Conservation (phyloP, 805 yeast genomes). For the Lachancea sp. region DNA sequence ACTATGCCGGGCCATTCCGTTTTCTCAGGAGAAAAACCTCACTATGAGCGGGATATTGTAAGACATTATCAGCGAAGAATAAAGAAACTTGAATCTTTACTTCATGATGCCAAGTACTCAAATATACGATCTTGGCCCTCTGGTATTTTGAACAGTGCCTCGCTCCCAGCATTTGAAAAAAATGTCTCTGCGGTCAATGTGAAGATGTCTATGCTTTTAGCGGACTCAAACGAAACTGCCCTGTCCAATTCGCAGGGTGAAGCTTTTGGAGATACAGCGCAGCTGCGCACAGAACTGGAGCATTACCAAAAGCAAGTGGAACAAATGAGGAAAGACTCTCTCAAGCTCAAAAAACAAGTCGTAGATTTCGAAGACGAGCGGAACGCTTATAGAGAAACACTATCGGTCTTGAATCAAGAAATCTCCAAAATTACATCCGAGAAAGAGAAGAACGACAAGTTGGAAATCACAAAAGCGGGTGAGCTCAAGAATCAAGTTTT, state of each 20-base stretch:
- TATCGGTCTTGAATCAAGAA: constrained; percentile 24
- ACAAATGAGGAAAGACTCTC: constrained; percentile 2
- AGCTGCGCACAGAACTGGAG: constrained; percentile 8
- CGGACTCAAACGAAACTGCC: constrained; percentile 1
- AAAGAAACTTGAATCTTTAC: constrained; percentile 64
- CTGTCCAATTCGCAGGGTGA: background rate
- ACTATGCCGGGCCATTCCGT: background rate
- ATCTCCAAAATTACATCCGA: constrained; percentile 23
- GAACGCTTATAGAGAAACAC: constrained; percentile 28
- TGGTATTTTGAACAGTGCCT: constrained; percentile 30
- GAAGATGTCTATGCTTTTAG: constrained; percentile 8
- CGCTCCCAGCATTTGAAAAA: constrained; percentile 12
- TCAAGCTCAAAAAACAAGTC: constrained; percentile 2
- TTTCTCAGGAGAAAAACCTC: background rate
- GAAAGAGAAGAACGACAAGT: constrained; percentile 11
- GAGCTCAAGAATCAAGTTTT: constrained; percentile 14
- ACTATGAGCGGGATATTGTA: constrained; percentile 21
- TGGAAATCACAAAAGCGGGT: background rate
- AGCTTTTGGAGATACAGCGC: background rate
- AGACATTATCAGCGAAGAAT: constrained; percentile 67
- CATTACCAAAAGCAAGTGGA: constrained; percentile 2
- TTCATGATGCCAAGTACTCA: constrained; percentile 66
- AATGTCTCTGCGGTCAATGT: constrained; percentile 14
- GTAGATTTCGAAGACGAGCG: constrained; percentile 23
- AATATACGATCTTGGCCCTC: constrained; percentile 44